Percentiles rank a stretch among this genome's conserved stretches.
Conservation (phyloP, 176 grass and related monocot genomes). For the Eragrostis nindensis region DNA sequence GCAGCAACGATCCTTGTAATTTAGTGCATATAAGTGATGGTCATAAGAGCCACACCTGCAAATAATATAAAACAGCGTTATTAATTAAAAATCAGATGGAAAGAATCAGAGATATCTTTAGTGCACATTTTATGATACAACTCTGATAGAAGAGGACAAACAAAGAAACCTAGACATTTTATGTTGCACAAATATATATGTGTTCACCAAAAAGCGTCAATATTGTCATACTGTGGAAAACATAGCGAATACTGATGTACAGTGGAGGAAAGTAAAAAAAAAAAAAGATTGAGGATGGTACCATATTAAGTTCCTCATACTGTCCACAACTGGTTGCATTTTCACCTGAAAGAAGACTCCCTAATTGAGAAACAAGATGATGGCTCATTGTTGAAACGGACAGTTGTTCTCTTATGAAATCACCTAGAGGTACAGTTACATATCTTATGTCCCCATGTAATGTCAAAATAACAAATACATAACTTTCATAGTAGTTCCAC, state of each 20-base stretch:
- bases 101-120: constrained; percentile 6
- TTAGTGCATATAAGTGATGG: constrained; percentile 79
- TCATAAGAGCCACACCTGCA: constrained; percentile 95
- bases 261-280: constrained; percentile 18
- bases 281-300: constrained; percentile 35
- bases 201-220: neutral
- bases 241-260: neutral
- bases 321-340: constrained; percentile 88
- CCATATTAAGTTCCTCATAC: constrained; percentile 79
- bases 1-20: constrained; percentile 71
- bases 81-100: constrained; percentile 12
- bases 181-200: constrained; percentile 11
- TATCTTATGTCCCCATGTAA: constrained; percentile 12
- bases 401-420: constrained; percentile 7
- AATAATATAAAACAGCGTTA: neutral
- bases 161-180: constrained; percentile 2
- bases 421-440: neutral
- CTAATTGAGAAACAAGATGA: constrained; percentile 15
- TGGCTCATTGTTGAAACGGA: neutral
- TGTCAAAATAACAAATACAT: neutral
- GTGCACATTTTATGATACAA: neutral
- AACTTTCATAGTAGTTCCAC: neutral
- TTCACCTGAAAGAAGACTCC: constrained; percentile 65
- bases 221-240: neutral
- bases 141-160: constrained; percentile 19